phyloP scores from a whole-genome alignment of 805 yeast genomes.

The Saturnispora zaruensis region DNA sequence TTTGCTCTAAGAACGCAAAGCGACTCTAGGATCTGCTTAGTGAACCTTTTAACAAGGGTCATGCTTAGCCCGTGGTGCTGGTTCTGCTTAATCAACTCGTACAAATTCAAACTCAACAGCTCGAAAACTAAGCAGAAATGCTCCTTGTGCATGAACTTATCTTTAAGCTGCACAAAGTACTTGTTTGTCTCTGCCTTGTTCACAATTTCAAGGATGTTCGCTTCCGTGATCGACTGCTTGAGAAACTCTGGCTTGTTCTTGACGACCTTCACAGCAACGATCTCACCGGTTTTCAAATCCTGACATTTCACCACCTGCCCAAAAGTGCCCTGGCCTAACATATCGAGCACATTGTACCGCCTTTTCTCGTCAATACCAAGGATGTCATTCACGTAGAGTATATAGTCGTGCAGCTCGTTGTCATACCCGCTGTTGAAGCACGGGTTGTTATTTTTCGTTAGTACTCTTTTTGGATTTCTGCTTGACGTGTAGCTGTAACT shows the following conservation, averaged over 20 bases:
- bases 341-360: slow-evolving; percentile 80
- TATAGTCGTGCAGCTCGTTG: slow-evolving; percentile 83
- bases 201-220: slow-evolving; percentile 71
- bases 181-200: slow-evolving; percentile 64
- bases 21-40: slow-evolving; percentile 76
- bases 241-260: slow-evolving; percentile 86
- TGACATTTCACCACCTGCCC: slow-evolving; percentile 98
- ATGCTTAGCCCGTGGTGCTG: slow-evolving; percentile 86
- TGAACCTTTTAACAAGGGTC: slow-evolving; percentile 65
- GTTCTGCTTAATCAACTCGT: slow-evolving; percentile 86
- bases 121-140: slow-evolving; percentile 93
- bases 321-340: slow-evolving; percentile 94
- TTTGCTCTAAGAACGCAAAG: slow-evolving; percentile 72
- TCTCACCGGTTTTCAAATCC: slow-evolving; percentile 60
- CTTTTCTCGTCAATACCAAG: slow-evolving; percentile 79
- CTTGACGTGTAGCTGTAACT: slow-evolving; percentile 72
- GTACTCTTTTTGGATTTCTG: slow-evolving; percentile 82
- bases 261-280: slow-evolving; percentile 90
- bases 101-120: slow-evolving; percentile 74
- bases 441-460: slow-evolving; percentile 89
- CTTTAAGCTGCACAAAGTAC: slow-evolving; percentile 70
- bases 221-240: slow-evolving; percentile 89
- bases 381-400: slow-evolving; percentile 88
- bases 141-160: slow-evolving; percentile 84
- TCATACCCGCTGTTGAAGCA: slow-evolving; percentile 74